Evolutionary conservation across 495 filamentous ascomycete genomes (phyloP).

Genomic region (Aspergillus campestris): DNA sequence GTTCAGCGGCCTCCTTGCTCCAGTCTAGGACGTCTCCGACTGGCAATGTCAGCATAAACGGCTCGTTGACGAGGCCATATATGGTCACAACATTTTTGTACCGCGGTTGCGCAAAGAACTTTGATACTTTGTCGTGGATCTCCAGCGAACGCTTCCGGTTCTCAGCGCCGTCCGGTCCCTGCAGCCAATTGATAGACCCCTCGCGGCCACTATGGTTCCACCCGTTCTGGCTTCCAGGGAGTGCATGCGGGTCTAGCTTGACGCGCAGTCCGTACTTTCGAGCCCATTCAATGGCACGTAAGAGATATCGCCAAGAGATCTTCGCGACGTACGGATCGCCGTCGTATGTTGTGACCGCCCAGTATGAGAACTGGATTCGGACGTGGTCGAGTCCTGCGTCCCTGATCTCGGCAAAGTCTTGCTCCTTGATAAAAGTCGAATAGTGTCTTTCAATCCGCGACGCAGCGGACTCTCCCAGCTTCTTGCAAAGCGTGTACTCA

Average conservation of each 20-base stretch:
- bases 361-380: conserved; percentile 90
- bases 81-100: conserved; percentile 78
- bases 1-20: conserved; percentile 53
- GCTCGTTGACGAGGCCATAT: conserved; percentile 84
- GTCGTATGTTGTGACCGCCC: conserved; percentile 80
- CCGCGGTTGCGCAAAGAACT: conserved; percentile 77
- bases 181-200: conserved; percentile 67
- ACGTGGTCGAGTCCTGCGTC: conserved; percentile 93
- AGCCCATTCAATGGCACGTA: conserved; percentile 85
- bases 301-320: conserved; percentile 87
- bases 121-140: conserved; percentile 66
- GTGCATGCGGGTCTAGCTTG: conserved; percentile 85
- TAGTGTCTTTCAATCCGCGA: conserved; percentile 81
- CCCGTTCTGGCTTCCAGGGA: conserved; percentile 80
- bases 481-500: conserved; percentile 69
- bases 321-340: conserved; percentile 83
- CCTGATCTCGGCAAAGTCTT: conserved; percentile 74
- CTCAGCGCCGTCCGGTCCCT: conserved; percentile 53
- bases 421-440: conserved; percentile 72
- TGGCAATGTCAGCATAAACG: conserved; percentile 61
- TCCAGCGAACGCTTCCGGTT: conserved; percentile 74
- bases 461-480: conserved; percentile 55
- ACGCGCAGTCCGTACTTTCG: conserved; percentile 90
- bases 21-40: conserved; percentile 55
- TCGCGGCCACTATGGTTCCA: conserved; percentile 82